Percentiles rank a stretch among this genome's conserved stretches.
phyloP scores from a whole-genome alignment of 1,139 yeast species.

The Zygoascus hellenicus region DNA sequence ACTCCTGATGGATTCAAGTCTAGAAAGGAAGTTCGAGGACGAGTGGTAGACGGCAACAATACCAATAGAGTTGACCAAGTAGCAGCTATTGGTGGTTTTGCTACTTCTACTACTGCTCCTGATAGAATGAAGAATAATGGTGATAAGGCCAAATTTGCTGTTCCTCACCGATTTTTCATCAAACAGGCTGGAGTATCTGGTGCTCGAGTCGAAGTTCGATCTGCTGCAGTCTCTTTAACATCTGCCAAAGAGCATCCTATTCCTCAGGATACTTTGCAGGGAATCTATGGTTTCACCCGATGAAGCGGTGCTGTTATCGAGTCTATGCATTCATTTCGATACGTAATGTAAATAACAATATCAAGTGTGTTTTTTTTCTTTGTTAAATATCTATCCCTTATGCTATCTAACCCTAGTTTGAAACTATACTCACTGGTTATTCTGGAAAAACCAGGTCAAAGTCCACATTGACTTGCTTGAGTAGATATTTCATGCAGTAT shows the following conservation, averaged over 20 bases:
- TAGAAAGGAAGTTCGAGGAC: conserved; percentile 61
- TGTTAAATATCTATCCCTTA: no score
- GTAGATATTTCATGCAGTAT: conserved; percentile 42
- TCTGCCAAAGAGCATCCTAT: conserved; percentile 9
- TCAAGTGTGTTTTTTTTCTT: no score
- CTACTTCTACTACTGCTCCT: conserved; percentile 12
- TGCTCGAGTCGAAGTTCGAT: conserved; percentile 9
- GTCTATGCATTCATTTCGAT: no score
- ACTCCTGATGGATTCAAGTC: conserved; percentile 69
- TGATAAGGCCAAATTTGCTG: conserved; percentile 6
- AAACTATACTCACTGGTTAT: no score
- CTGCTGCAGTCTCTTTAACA: conserved; percentile 7
- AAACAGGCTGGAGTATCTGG: conserved; percentile 9
- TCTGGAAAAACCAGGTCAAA: conserved; percentile 34
- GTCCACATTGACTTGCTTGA: conserved; percentile 38
- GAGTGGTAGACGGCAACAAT: conserved; percentile 43
- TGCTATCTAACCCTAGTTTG: no score
- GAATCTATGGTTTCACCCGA: background rate
- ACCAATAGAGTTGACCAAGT: conserved; percentile 6
- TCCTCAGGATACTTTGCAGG: conserved; percentile 1
- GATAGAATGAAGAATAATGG: conserved; percentile 8
- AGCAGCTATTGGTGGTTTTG: conserved; percentile 20
- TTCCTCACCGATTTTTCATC: conserved; percentile 9
- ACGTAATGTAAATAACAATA: no score
- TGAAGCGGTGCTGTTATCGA: no score